A percentile compares a stretch with the other conserved stretches of the same genome.
Conservation (phyloP, 2,329 filamentous ascomycete genomes). For the Lasiodiplodia sp. region DNA sequence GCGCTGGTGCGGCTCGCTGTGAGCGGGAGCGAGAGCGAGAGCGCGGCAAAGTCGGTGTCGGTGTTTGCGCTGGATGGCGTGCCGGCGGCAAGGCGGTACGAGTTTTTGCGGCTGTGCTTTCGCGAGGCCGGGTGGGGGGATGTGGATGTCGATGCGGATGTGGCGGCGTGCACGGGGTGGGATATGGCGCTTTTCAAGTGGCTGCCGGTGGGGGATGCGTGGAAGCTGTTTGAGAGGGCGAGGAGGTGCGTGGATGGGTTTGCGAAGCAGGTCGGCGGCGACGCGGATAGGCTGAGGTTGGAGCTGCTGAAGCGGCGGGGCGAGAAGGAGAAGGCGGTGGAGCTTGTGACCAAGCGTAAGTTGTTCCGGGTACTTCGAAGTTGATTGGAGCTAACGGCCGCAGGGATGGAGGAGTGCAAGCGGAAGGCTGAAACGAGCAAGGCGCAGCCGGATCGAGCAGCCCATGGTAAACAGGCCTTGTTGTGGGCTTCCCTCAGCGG, state of each 20-base stretch:
- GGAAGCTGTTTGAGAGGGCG: background rate
- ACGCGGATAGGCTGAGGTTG: background rate
- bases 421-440: background rate
- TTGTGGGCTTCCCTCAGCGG: conserved; percentile 43
- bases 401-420: background rate
- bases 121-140: background rate
- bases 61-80: background rate
- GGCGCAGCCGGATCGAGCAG: background rate
- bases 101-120: background rate
- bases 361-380: background rate
- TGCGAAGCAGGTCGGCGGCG: background rate
- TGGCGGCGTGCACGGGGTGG: too few relatives aligned
- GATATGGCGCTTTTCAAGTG: background rate
- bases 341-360: background rate
- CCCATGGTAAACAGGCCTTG: background rate
- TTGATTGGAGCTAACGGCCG: background rate
- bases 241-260: background rate
- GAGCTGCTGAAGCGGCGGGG: background rate
- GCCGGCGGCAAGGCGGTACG: background rate
- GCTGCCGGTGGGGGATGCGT: background rate
- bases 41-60: too few relatives aligned
- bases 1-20: background rate
- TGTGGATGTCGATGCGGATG: background rate
- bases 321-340: background rate
- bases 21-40: background rate